Evolutionary conservation across 2,329 filamentous ascomycete genomes (phyloP).

Genomic region (Aspergillus versicolor): DNA sequence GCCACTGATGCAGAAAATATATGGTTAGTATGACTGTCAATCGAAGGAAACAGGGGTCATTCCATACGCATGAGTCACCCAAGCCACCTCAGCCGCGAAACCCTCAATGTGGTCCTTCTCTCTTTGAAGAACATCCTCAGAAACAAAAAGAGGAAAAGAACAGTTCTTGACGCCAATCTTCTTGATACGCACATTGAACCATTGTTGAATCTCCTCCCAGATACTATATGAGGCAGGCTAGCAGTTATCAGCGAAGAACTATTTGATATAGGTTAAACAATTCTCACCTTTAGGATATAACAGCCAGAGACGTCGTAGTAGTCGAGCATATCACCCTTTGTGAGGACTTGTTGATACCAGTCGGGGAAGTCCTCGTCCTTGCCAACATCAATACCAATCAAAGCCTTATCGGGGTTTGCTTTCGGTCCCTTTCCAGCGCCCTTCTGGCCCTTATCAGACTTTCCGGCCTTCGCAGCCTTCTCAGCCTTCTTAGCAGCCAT

Average conservation of each 20-base stretch:
- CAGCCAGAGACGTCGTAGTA: conserved; percentile 98
- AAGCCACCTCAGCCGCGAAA: conserved; percentile 73
- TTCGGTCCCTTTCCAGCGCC: conserved; percentile 47
- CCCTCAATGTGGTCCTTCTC: conserved; percentile 98
- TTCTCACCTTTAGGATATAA: conserved; percentile 76
- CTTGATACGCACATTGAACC: conserved; percentile 70
- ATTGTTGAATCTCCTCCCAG: conserved; percentile 65
- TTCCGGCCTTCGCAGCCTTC: conserved; percentile 48
- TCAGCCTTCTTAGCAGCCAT: conserved; percentile 28
- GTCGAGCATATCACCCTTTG: conserved; percentile 96
- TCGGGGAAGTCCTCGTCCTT: conserved; percentile 85
- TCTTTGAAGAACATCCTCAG: conserved; percentile 76
- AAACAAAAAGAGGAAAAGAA: conserved; percentile 96
- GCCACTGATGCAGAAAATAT: conserved; percentile 57
- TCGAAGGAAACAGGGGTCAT: conserved; percentile 4
- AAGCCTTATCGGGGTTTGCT: conserved; percentile 59
- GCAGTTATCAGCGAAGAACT: conserved; percentile 16
- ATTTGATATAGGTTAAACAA: not conserved
- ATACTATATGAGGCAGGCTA: conserved; percentile 65
- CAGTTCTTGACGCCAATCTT: conserved; percentile 90
- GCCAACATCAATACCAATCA: conserved; percentile 83
- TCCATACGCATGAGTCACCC: conserved; percentile 51
- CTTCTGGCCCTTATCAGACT: conserved; percentile 49
- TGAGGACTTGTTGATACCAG: conserved; percentile 97
- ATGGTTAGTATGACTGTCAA: conserved; percentile 4